Base-by-base conservation (phyloP, 148 eudicot species). In the Dianthus caryophyllus region DNA sequence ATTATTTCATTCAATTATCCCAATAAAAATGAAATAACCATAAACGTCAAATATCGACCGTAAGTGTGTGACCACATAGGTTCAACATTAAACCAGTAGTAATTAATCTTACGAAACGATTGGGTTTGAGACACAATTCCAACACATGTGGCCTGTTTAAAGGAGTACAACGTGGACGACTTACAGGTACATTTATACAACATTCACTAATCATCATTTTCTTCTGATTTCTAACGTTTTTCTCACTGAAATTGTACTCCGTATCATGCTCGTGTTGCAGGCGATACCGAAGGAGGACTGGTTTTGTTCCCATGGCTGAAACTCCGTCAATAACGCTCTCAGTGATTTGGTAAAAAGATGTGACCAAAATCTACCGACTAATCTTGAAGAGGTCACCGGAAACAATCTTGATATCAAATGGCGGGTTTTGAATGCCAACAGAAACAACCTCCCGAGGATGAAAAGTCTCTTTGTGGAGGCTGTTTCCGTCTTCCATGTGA, bases 81-180 rank as follows among this genome's bases (percentile, higher is more conserved):
- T n/a, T n/a, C n/a, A n/a, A n/a, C n/a, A n/a, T n/a, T n/a, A n/a
- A n/a, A n/a, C n/a, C n/a, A n/a, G n/a, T n/a, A n/a, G n/a, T n/a
- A n/a, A n/a, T n/a, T n/a, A n/a, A n/a, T n/a, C n/a, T n/a, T n/a
- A n/a, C n/a, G n/a, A n/a, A n/a, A n/a, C n/a, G n/a, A n/a, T n/a
- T n/a, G n/a, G n/a, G n/a, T n/a, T n/a, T n/a, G n/a, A n/a, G n/a
- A n/a, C n/a, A n/a, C n/a, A n/a, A n/a, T n/a, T n/a, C n/a, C n/a
- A n/a, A n/a, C n/a, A n/a, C n/a, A n/a, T n/a, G 82, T 89, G 22
- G 85, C 90, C 56, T 93, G 98, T 76, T 70, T 93, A 50, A 86
- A 65, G 70, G 85, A 78, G 73, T 83, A 85, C 44, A 74, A 68
- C 20, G 80, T 84, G 68, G 87, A 77, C 9, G 78, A 83, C 73